Base-by-base conservation (phyloP, 345 rosid genomes). In the Limnanthes douglasii region DNA sequence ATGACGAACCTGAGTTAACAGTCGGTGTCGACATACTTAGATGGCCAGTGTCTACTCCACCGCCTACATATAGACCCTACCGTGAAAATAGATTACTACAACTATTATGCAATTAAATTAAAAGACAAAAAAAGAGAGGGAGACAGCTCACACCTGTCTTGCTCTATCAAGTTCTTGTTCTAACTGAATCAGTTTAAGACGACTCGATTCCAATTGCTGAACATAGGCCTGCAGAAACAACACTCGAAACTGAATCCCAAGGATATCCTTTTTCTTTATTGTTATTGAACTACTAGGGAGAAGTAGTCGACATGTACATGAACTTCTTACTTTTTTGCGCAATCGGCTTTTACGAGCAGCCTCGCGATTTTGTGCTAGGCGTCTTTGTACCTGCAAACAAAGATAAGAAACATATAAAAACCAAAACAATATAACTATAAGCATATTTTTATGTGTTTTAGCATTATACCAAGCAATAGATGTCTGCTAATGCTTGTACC, bases 281-380 rank as follows among this genome's bases (percentile, higher is more conserved):
- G n/a, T n/a, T n/a, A n/a, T n/a, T n/a, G n/a, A n/a, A n/a, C n/a
- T n/a, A n/a, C n/a, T n/a, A n/a, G n/a, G n/a, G n/a, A n/a, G n/a
- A n/a, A n/a, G n/a, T n/a, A n/a, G n/a, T n/a, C n/a, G n/a, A n/a
- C n/a, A n/a, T n/a, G n/a, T n/a, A n/a, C n/a, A 22, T 12, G 34
- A 38, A 11, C 35, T 24, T 43, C 34, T 5, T 57, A 90, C 98
- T 76, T 90, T 90, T 57, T 84, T 90, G 52, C 98, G 69, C 54
- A 90, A 35, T 35, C 98, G 95, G 54, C 98, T 80, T 56, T 90
- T 90, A 45, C 94, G 81, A 34, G 98, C 98, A 62, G 98, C 98
- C 65, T 84, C 95, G 3, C 95, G 92, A 30, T 90, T 90, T 51
- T 84, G 95, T 10, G 95, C 95, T 15, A 84, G 95, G 31, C 98